Conservation (phyloP, 306 rosid species). For the Sechiopsis laciniata region DNA sequence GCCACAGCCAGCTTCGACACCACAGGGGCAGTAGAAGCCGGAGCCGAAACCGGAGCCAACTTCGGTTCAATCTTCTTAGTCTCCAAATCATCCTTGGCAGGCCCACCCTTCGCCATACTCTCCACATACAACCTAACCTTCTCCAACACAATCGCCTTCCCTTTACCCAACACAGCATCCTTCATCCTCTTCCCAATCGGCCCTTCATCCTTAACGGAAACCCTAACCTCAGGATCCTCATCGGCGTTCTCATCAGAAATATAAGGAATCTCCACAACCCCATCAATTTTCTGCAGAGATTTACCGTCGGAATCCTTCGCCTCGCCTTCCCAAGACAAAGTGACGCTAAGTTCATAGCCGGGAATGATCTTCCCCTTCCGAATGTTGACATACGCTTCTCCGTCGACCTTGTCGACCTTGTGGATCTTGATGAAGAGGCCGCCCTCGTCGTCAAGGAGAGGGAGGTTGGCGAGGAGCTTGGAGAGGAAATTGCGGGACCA, state of each 20-base stretch:
- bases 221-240: conserved; percentile 81
- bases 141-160: conserved; percentile 68
- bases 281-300: conserved; percentile 62
- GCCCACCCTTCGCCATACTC: conserved; percentile 85
- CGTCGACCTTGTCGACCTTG: conserved; percentile 50
- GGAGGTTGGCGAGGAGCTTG: conserved; percentile 55
- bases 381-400: conserved; percentile 84
- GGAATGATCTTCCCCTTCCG: conserved; percentile 94
- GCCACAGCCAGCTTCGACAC: conserved; percentile 24
- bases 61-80: conserved; percentile 44
- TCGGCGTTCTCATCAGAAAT: conserved; percentile 91
- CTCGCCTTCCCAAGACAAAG: conserved; percentile 74
- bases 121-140: conserved; percentile 68
- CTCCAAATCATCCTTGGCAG: conserved; percentile 74
- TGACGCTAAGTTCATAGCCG: conserved; percentile 74
- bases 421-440: conserved; percentile 47
- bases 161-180: conserved; percentile 72
- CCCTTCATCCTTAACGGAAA: conserved; percentile 72
- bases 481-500: conserved; percentile 66
- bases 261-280: conserved; percentile 76
- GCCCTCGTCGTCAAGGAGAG: conserved; percentile 60
- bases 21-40: too few species aligned
- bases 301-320: conserved; percentile 53
- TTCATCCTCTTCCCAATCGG: conserved; percentile 60
- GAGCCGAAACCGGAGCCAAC: conserved; percentile 14